Evolutionary conservation across 2,329 filamentous ascomycete genomes (phyloP).

Genomic region (Aureobasidium sp.): DNA sequence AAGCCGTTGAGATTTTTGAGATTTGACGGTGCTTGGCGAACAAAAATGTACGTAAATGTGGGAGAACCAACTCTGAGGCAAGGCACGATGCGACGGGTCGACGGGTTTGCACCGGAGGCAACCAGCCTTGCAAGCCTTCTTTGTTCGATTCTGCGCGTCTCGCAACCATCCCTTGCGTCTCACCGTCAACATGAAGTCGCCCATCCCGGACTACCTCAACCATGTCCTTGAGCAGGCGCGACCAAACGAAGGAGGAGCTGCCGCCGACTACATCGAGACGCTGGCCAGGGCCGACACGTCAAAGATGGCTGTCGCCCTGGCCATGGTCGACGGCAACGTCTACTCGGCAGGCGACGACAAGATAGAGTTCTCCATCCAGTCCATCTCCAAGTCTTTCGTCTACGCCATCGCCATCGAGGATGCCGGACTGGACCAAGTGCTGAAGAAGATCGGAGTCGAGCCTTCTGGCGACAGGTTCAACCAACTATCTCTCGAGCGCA

Average conservation of each 20-base stretch:
- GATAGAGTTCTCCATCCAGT: conserved; percentile 35
- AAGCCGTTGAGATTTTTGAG: neutral
- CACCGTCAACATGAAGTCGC: conserved; percentile 17
- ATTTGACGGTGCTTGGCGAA: neutral
- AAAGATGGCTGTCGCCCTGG: conserved; percentile 31
- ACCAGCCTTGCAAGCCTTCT: neutral
- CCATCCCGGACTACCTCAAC: conserved; percentile 20
- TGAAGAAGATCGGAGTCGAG: conserved; percentile 34
- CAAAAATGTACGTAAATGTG: neutral
- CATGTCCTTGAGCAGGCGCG: conserved; percentile 18
- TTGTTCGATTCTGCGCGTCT: neutral
- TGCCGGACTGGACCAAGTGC: conserved; percentile 26
- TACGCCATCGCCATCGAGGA: conserved; percentile 35
- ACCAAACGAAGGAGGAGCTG: conserved; percentile 21
- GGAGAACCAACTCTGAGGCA: neutral
- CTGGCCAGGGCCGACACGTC: conserved; percentile 33
- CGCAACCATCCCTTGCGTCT: neutral
- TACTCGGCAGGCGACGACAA: conserved; percentile 33
- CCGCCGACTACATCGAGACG: conserved; percentile 32
- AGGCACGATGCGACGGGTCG: neutral
- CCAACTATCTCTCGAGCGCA: conserved; percentile 18
- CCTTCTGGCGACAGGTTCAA: conserved; percentile 34
- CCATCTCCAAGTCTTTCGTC: conserved; percentile 35
- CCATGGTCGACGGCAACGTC: conserved; percentile 33
- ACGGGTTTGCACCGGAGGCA: neutral